These are phyloP conservation scores for Halophytophthora polymorphica DNA, from an alignment of 352 stramenopile genomes.

Conservation along the genomic window DNA sequence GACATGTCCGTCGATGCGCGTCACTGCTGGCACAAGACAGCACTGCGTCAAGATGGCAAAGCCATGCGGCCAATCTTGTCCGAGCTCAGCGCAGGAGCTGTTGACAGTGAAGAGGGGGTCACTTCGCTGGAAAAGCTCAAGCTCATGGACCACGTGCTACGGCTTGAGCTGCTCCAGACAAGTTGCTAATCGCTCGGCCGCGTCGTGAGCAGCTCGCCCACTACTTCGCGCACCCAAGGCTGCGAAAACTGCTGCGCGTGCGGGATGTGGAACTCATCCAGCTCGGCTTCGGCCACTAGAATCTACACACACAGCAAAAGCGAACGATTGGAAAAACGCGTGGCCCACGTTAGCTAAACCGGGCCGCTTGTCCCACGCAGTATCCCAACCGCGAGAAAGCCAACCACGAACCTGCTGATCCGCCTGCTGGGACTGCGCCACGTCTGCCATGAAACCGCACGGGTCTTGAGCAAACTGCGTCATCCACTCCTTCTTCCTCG, in stretches of 20 bases:
- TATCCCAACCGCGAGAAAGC: background rate
- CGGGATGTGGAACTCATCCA: slow-evolving; percentile 59
- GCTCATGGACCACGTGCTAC: slow-evolving; percentile 9
- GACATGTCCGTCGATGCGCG: too few relatives aligned
- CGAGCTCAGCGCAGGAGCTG: too few relatives aligned
- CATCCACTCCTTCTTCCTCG: slow-evolving; percentile 69
- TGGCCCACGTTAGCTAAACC: background rate
- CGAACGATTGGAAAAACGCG: background rate
- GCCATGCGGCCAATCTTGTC: too few relatives aligned
- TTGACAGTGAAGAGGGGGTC: too few relatives aligned
- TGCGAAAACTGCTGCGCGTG: slow-evolving; percentile 63
- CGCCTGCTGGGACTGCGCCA: slow-evolving; percentile 52
- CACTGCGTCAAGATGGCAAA: too few relatives aligned
- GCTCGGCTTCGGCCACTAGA: slow-evolving; percentile 51
- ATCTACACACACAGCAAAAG: slow-evolving; percentile 27
- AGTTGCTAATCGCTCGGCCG: slow-evolving; percentile 13
- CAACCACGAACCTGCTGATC: slow-evolving; percentile 51
- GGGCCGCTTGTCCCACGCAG: too few relatives aligned
- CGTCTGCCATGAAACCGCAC: slow-evolving; percentile 57
- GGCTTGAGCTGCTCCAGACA: background rate
- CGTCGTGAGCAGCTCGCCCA: slow-evolving; percentile 26
- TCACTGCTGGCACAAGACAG: too few relatives aligned
- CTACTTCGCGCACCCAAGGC: slow-evolving; percentile 58
- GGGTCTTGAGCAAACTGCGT: slow-evolving; percentile 60
- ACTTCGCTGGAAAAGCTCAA: too few relatives aligned